phyloP scores from a whole-genome alignment of 169 alveolate species.

The Babesia microti region DNA sequence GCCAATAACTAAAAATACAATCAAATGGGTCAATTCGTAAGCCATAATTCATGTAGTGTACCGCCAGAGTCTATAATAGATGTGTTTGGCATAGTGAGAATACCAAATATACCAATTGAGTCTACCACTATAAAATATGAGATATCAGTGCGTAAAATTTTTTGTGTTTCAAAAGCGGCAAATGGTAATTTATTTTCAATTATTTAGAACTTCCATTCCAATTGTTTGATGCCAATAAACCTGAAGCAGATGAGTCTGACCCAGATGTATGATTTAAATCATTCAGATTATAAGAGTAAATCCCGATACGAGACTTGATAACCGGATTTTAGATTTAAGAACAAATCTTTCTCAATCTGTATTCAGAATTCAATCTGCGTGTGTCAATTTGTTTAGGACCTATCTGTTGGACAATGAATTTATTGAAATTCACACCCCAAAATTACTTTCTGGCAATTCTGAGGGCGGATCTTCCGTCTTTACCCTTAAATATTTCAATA shows the following conservation, averaged over 20 bases:
- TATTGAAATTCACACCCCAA: constrained; percentile 98
- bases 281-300: constrained; percentile 76
- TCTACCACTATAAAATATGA: constrained; percentile 85
- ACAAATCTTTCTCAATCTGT: constrained; percentile 87
- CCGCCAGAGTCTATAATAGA: constrained; percentile 87
- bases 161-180: constrained; percentile 68
- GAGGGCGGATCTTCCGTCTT: constrained; percentile 99
- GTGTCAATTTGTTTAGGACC: constrained; percentile 84
- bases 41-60: constrained; percentile 7
- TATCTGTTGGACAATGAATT: constrained; percentile 76
- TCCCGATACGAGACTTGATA: constrained; percentile 91
- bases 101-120: constrained; percentile 78
- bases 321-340: constrained; percentile 92
- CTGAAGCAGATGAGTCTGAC: constrained; percentile 67
- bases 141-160: constrained; percentile 69
- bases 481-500: constrained; percentile 84
- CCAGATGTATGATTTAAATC: constrained; percentile 1
- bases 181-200: too few relatives aligned
- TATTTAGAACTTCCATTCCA: constrained; percentile 87
- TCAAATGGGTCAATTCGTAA: constrained; percentile 67
- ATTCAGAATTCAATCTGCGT: constrained; percentile 85
- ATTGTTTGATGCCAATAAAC: constrained; percentile 87
- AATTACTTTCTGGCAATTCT: constrained; percentile 95
- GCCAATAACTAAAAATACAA: constrained; percentile 64
- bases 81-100: constrained; percentile 77